phyloP scores from a whole-genome alignment of 2,329 filamentous ascomycete species.

The Lecanosticta acicola region DNA sequence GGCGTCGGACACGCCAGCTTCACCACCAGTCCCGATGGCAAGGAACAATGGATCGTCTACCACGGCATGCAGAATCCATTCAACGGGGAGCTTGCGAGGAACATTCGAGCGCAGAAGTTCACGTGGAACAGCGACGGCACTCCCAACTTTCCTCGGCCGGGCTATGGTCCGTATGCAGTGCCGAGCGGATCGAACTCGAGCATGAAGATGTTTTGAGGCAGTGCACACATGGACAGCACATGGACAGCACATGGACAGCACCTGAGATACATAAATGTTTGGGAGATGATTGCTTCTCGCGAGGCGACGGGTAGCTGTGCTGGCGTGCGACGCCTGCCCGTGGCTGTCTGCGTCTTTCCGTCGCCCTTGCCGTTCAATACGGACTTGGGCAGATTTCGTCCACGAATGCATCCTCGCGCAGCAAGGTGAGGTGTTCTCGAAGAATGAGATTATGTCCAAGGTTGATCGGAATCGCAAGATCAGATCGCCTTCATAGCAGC shows the following conservation, averaged over 20 bases:
- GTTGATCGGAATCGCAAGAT: no score
- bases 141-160: conserved; percentile 45
- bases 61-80: conserved; percentile 48
- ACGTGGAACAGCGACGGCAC: conserved; percentile 45
- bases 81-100: conserved; percentile 44
- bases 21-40: conserved; percentile 44
- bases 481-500: no score
- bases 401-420: not conserved
- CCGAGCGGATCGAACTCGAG: conserved; percentile 39
- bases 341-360: not conserved
- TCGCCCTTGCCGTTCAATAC: not conserved
- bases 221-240: no score
- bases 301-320: not conserved
- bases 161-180: conserved; percentile 44
- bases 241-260: no score
- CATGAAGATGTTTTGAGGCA: conserved; percentile 32
- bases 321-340: not conserved
- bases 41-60: conserved; percentile 49
- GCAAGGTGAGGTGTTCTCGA: not conserved
- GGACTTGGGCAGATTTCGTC: not conserved
- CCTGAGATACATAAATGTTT: not conserved
- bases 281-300: not conserved
- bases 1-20: conserved; percentile 50
- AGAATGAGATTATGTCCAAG: no score
- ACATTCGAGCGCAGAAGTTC: conserved; percentile 47